Evolutionary conservation across 257 asterid genomes (phyloP), one percentile per base, ranked within the genome.

Genomic region (Solanum stenotomum): DNA sequence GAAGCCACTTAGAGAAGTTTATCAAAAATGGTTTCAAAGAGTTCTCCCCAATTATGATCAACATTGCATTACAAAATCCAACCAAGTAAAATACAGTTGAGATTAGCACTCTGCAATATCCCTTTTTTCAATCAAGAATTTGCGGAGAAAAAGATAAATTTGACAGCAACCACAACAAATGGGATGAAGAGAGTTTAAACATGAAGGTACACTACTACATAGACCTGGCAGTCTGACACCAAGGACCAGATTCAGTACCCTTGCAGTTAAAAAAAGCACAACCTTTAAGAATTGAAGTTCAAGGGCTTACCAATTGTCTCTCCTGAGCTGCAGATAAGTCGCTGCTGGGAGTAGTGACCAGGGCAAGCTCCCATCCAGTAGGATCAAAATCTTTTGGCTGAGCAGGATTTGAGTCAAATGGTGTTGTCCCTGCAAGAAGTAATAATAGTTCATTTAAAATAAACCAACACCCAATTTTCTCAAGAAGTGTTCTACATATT

Each of bases 341-440:
- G 92, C 91, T 93, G 95, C 98, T 93, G 82, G 99, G 99, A 79
- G 99, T 90, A 87, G 95, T 90, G 85, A 95, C 99, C 79, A 97
- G 92, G 12, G 99, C 98, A 90, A 97, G 98, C 91, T 97, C 99
- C 99, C 99, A 97, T 34, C 99, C 99, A 40, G 92, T 92, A 18
- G 99, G 97, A 90, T 95, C 98, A 49, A 94, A 92, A 84, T 88
- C 91, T 84, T 91, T 96, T 40, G 91, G 88, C 87, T 92, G 93
- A 85, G 91, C 91, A 63, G 93, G 79, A 87, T 90, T 85, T 76
- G 94, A 89, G 74, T 93, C 95, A 13, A 89, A 90, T 23, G 94
- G 92, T 5, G 98, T 88, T 37, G 95, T 84, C 67, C 92, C 99
- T 97, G 93, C 76, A 89, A 79, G 33, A 52, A 87, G 59, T 85